Base-by-base conservation (phyloP, 1,284 basidiomycete species). In the Leccinum solheimii region DNA sequence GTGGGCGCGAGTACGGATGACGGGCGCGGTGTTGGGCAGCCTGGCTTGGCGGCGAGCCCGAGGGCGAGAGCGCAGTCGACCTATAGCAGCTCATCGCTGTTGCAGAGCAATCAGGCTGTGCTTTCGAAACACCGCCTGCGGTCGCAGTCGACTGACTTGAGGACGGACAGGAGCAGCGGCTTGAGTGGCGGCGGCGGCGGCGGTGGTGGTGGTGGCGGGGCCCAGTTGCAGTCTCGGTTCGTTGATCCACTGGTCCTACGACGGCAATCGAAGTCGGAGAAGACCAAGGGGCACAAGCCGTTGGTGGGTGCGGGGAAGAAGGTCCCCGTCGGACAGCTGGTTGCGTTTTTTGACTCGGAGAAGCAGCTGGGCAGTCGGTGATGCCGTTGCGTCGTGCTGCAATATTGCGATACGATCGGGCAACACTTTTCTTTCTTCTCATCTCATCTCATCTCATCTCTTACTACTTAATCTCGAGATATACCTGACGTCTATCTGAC, bases 271-370 rank as follows among this genome's bases (percentile, higher is more conserved):
- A 79, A 76, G 69, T 77, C 83, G 61, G 78, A 76, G 60, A 77
- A 69, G 59, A 71, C 70, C 55, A 83, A 77, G 68, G 75, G 79
- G 43, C 65, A 49, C 9, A 71, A 66, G 51, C 73, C 73, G 14
- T 40, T 74, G 45, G 64, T 73, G 3, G 66, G 70, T 45, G 56
- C 67, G 2, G 72, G 72, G 2, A 86, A 80, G 64, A 91, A 91
- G 76, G 83, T 90, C 13, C 85, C 88, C 3, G 82, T 92, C 53
- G 87, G 85, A 16, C 83, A 91, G 69, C 76, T 93, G 54, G 89
- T 92, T n/a, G 89, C 89, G 21, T 93, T 89, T 75, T 93, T 93
- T 66, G 89, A 92, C 72, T 81, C 83, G 64, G 88, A 88, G 59
- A 83, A 77, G 76, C 71, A 23, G 45, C 19, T 48, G 45, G 23